phyloP scores from a whole-genome alignment of 1,284 basidiomycete species.

The Chalciporus sp. region DNA sequence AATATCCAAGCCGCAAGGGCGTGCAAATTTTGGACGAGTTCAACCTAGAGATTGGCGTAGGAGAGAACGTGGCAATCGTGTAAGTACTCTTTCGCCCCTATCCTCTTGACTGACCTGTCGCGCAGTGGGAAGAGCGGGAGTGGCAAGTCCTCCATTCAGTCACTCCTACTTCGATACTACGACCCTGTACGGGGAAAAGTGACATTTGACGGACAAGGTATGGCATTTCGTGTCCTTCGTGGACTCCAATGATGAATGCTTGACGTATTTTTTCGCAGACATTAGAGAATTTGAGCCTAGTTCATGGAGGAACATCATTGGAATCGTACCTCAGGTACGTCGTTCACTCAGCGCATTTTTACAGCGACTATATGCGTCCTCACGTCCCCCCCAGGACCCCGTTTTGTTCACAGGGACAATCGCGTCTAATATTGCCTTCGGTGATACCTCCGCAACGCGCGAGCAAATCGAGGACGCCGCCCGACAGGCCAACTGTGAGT shows the following conservation, averaged over 20 bases:
- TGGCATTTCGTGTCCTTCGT: constrained; percentile 7
- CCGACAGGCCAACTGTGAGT: constrained; percentile 91
- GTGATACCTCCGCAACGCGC: constrained; percentile 70
- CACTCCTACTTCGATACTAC: constrained; percentile 89
- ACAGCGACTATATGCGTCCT: not conserved
- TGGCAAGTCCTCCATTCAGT: constrained; percentile 91
- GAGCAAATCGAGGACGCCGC: constrained; percentile 89
- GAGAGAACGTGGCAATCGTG: constrained; percentile 92
- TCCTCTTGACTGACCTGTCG: constrained; percentile 4
- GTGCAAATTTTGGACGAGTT: constrained; percentile 81
- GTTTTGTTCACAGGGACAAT: constrained; percentile 87
- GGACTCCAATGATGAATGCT: not conserved
- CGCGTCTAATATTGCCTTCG: constrained; percentile 93
- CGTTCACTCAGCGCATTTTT: not conserved
- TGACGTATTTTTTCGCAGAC: constrained; percentile 45
- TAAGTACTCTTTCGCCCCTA: constrained; percentile 45
- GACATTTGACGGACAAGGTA: constrained; percentile 85
- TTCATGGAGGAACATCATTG: constrained; percentile 86
- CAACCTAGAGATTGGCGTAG: constrained; percentile 75
- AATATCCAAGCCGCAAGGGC: constrained; percentile 84
- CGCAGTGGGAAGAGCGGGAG: constrained; percentile 84
- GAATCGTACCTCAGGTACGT: constrained; percentile 79
- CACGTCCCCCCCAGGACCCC: constrained; percentile 53
- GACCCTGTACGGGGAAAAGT: constrained; percentile 85
- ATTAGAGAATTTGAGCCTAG: constrained; percentile 82